Evolutionary conservation across 495 filamentous ascomycete species (phyloP).

Genomic region (Trichoderma parareesei): DNA sequence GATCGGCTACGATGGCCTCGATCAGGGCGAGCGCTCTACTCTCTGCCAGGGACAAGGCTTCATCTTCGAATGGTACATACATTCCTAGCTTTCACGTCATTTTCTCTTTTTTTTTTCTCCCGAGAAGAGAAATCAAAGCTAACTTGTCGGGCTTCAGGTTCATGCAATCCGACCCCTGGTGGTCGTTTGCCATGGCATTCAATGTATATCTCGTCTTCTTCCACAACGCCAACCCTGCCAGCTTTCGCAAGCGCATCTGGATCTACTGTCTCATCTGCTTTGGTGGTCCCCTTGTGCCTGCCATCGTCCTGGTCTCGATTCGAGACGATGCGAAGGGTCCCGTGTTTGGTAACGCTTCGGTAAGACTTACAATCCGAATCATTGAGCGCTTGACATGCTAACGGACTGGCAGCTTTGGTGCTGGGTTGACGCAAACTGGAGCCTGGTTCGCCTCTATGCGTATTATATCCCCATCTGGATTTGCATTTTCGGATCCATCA

Average conservation of each 20-base stretch:
- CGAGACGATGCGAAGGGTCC: conserved; percentile 33
- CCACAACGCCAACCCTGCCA: conserved; percentile 54
- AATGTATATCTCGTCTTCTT: conserved; percentile 86
- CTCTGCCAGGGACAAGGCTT: conserved; percentile 74
- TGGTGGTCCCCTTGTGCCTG: conserved; percentile 62
- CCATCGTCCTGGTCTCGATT: conserved; percentile 58
- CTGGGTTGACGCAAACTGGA: conserved; percentile 65
- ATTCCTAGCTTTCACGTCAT: not conserved
- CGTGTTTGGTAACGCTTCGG: conserved; percentile 68
- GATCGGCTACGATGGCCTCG: conserved; percentile 49
- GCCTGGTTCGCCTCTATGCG: conserved; percentile 61
- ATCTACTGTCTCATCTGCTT: conserved; percentile 67
- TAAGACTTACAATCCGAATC: conserved; percentile 17
- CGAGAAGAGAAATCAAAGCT: not conserved
- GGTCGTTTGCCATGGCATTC: conserved; percentile 69
- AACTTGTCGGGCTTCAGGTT: conserved; percentile 28
- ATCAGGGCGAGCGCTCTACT: conserved; percentile 40
- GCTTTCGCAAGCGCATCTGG: conserved; percentile 59
- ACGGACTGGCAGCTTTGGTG: conserved; percentile 60
- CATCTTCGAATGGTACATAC: conserved; percentile 51
- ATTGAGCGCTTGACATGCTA: not conserved
- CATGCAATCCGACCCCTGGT: conserved; percentile 51
- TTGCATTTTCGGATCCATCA: conserved; percentile 57
- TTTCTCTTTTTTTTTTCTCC: not conserved
- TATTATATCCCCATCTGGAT: conserved; percentile 86